A percentile compares a stretch with the other conserved stretches of the same genome.
These are phyloP conservation scores for Tubosaeta sp. DNA, from an alignment of 768 basidiomycete species.

Conservation along the genomic window DNA sequence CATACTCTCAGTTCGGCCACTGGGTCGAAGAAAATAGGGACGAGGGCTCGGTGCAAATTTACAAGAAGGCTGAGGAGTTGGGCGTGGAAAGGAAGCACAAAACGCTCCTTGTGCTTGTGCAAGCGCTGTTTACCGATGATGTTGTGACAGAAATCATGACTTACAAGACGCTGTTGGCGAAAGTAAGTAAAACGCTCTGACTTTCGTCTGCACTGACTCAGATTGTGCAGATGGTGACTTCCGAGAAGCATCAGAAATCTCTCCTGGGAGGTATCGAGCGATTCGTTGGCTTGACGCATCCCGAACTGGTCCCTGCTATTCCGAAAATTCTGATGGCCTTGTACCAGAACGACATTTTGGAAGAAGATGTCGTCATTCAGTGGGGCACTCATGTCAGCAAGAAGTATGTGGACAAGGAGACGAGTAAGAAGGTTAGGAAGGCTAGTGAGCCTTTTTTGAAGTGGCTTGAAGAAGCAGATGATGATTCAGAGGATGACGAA, in stretches of 20 bases:
- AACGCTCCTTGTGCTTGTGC: slow-evolving; percentile 75
- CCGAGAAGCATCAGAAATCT: slow-evolving; percentile 95
- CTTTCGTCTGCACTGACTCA: slow-evolving; percentile 2
- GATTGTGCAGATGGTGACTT: slow-evolving; percentile 65
- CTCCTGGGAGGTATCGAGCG: slow-evolving; percentile 92
- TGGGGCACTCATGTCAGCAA: slow-evolving; percentile 97
- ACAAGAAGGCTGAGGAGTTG: slow-evolving; percentile 85
- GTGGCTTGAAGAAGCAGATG: slow-evolving; percentile 90
- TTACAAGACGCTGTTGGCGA: slow-evolving; percentile 68
- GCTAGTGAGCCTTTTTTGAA: slow-evolving; percentile 94
- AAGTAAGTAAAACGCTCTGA: slow-evolving; percentile 36
- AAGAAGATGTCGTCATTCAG: slow-evolving; percentile 83
- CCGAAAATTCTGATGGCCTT: slow-evolving; percentile 93
- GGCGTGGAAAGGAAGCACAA: slow-evolving; percentile 96
- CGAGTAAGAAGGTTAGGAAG: slow-evolving; percentile 93
- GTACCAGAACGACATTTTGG: slow-evolving; percentile 89
- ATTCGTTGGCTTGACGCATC: slow-evolving; percentile 68
- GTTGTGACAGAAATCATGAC: slow-evolving; percentile 59
- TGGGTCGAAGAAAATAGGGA: slow-evolving; percentile 79
- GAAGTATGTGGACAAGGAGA: slow-evolving; percentile 95
- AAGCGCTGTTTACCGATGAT: slow-evolving; percentile 76
- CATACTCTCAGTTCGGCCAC: slow-evolving; percentile 74
- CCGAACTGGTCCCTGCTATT: slow-evolving; percentile 64
- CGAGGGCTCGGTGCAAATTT: slow-evolving; percentile 56
- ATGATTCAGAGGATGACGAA: slow-evolving; percentile 43